phyloP scores from a whole-genome alignment of 805 yeast genomes.

The Starmera dryadoides region DNA sequence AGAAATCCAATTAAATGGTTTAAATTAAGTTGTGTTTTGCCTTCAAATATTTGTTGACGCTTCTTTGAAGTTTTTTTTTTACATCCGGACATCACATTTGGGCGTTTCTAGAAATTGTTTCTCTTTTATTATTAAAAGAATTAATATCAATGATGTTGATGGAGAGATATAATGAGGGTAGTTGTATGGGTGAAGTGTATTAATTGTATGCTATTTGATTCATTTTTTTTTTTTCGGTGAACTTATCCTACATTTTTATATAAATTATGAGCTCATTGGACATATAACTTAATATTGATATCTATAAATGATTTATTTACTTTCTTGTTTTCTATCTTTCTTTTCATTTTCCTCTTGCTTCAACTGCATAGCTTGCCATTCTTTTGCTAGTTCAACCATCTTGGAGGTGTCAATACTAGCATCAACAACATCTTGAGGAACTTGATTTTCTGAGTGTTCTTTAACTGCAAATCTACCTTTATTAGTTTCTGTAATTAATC shows the following conservation, averaged over 20 bases:
- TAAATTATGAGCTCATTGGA: too few species aligned
- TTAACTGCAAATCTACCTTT: slow-evolving; percentile 70
- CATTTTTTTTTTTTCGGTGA: too few species aligned
- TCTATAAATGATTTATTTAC: too few species aligned
- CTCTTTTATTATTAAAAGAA: neutral
- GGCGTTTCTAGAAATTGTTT: neutral
- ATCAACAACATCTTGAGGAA: slow-evolving; percentile 86
- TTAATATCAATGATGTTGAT: too few species aligned
- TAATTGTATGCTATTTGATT: too few species aligned
- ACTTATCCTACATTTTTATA: too few species aligned
- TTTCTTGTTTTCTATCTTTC: neutral
- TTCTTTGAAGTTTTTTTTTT: neutral
- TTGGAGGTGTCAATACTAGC: slow-evolving; percentile 65
- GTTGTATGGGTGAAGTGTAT: too few species aligned
- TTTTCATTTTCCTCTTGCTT: slow-evolving; percentile 5
- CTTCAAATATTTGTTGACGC: neutral
- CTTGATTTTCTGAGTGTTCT: slow-evolving; percentile 85
- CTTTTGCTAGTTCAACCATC: slow-evolving; percentile 59
- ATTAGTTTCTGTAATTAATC: slow-evolving; percentile 65
- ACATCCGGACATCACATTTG: too few species aligned
- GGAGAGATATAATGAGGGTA: too few species aligned
- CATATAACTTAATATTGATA: too few species aligned
- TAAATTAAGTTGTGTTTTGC: too few species aligned
- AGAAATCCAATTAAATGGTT: too few species aligned
- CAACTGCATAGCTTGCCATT: slow-evolving; percentile 43